Evolutionary conservation across 768 basidiomycete species (phyloP).

Genomic region (Suillus ampliporus): DNA sequence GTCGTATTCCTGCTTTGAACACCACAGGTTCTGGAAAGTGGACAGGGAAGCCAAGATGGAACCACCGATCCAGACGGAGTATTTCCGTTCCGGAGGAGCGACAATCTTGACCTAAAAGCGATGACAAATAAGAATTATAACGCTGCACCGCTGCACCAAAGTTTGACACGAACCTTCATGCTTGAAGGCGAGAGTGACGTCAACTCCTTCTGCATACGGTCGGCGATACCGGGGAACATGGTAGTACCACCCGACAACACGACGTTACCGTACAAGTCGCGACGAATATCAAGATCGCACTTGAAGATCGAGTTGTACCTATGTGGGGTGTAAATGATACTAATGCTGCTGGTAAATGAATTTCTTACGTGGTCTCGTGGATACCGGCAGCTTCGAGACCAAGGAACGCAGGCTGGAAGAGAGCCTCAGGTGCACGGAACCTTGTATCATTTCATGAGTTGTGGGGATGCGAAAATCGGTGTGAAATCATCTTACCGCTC

Average conservation of each 20-base stretch:
- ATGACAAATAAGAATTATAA: constrained; percentile 10
- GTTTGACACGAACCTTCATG: constrained; percentile 67
- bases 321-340: constrained; percentile 10
- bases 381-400: constrained; percentile 87
- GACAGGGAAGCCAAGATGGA: constrained; percentile 86
- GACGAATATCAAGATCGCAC: constrained; percentile 71
- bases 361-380: constrained; percentile 63
- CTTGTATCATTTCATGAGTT: constrained; percentile 28
- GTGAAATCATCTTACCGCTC: constrained; percentile 49
- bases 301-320: constrained; percentile 65
- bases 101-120: constrained; percentile 79
- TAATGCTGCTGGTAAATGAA: not conserved
- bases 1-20: constrained; percentile 92
- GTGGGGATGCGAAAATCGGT: not conserved
- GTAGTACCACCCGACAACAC: constrained; percentile 81
- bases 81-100: constrained; percentile 92
- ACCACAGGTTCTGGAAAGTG: constrained; percentile 98
- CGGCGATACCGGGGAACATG: constrained; percentile 96
- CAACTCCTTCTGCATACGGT: constrained; percentile 96
- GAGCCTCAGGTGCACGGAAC: constrained; percentile 62
- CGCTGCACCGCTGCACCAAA: no score
- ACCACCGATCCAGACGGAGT: constrained; percentile 95
- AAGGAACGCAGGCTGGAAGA: constrained; percentile 64
- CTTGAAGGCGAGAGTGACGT: constrained; percentile 78
- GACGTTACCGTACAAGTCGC: constrained; percentile 41